Evolutionary conservation across 73 alveolate genomes (phyloP), one percentile per base, ranked within the genome.

Genomic region (Paramecium pentaurelia): DNA sequence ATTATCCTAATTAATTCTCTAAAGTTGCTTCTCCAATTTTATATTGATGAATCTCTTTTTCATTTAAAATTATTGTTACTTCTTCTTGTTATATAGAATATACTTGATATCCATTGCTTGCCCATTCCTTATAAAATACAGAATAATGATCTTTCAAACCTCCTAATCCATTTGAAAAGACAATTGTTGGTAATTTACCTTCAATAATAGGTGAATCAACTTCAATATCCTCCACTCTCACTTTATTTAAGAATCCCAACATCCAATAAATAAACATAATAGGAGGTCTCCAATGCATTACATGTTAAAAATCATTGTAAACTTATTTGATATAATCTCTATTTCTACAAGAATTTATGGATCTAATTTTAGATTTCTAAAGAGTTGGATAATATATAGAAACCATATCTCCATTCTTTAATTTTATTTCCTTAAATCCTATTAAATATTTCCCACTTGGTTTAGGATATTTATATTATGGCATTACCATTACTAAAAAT

Each of bases 141-240:
- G 89, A 34, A 77, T 77, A 77, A 20, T 77, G 89, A 77, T 77
- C 89, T 14, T 77, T 77, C 27, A 77, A 77, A 40, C 89, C 89
- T 16, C 89, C 89, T 44, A 77, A 22, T 3, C 89, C 89, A 77
- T 77, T 77, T 22, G 89, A 34, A 77, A 77, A 77, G 22, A 77
- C 40, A 20, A 77, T 42, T 1, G 44, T n/a, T 1, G 89, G 89
- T 34, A 54, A 54, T n/a, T 73, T 73, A 20, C 91, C 91, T 8
- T 42, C 25, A 8, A 80, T 80, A 1, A 45, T 27, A 2, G 75
- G 77, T 4, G 91, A 42, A 10, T 42, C 77, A 45, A 80, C 77
- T 22, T 80, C 47, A 3, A 80, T 32, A 22, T 49, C 91, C 2
- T 44, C 77, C 3, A 80, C 91, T 22, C 4, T 40, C 25, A 42